A percentile compares a stretch with the other conserved stretches of the same genome.
Evolutionary conservation across 306 rosid species (phyloP).

Genomic region (Hippophae tibetana): DNA sequence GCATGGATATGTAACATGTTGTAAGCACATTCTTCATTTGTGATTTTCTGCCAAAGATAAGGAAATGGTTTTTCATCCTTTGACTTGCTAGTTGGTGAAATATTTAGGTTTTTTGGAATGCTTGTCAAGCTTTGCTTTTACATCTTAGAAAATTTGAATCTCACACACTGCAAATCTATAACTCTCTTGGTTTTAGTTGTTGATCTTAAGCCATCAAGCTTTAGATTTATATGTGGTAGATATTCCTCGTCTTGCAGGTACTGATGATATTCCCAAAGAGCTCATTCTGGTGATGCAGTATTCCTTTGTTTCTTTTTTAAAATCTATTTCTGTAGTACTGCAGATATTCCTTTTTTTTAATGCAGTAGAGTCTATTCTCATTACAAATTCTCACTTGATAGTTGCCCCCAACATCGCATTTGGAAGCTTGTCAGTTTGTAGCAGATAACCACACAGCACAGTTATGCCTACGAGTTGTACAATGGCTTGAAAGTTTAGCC

Average conservation of each 20-base stretch:
- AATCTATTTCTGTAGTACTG: neutral
- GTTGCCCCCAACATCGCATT: constrained; percentile 79
- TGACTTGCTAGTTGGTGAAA: neutral
- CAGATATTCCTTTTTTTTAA: neutral
- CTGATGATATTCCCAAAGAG: constrained; percentile 73
- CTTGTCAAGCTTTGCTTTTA: too few species aligned
- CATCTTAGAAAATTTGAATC: too few species aligned
- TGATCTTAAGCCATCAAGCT: neutral
- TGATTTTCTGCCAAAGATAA: neutral
- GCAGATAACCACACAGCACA: constrained; percentile 73
- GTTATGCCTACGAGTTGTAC: constrained; percentile 80
- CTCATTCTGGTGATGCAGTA: constrained; percentile 53
- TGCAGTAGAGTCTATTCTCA: constrained; percentile 11
- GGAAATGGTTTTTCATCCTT: constrained; percentile 1
- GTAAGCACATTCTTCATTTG: neutral
- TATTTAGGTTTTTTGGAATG: neutral
- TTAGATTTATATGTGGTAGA: constrained; percentile 16
- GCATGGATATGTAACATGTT: neutral
- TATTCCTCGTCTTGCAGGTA: constrained; percentile 50
- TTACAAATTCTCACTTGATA: constrained; percentile 30
- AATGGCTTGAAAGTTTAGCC: constrained; percentile 91
- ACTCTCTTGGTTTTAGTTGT: constrained; percentile 16
- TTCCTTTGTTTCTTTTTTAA: neutral
- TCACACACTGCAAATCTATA: neutral
- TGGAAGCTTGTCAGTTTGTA: constrained; percentile 86